Evolutionary conservation across 768 basidiomycete species (phyloP).

Genomic region (Russula griseocarnosa): DNA sequence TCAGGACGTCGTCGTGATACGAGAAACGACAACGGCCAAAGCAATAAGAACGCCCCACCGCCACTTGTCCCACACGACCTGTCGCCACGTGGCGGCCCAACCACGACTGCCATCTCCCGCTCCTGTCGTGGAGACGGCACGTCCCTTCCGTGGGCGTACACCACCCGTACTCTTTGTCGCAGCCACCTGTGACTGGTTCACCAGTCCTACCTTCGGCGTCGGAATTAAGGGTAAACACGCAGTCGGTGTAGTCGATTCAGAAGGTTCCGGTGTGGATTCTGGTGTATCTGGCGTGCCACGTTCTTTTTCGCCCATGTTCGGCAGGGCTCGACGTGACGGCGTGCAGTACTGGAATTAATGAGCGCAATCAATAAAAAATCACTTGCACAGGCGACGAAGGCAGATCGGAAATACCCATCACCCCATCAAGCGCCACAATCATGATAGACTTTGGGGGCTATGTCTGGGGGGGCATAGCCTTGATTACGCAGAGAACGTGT

Average conservation of each 20-base stretch:
- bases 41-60: conserved; percentile 76
- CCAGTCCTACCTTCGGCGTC: conserved; percentile 27
- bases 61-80: conserved; percentile 79
- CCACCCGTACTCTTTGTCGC: conserved; percentile 17
- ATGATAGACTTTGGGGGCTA: conserved; percentile 5
- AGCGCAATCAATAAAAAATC: conserved; percentile 23
- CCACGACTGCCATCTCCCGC: conserved; percentile 37
- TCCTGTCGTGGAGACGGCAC: conserved; percentile 26
- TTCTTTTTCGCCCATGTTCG: conserved; percentile 90
- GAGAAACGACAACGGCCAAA: conserved; percentile 71
- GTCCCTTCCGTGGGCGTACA: conserved; percentile 26
- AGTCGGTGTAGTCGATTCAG: conserved; percentile 25
- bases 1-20: conserved; percentile 52
- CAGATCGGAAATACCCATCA: conserved; percentile 5
- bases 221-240: conserved; percentile 27
- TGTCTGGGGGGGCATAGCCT: conserved; percentile 9
- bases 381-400: neutral
- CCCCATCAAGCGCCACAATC: conserved; percentile 7
- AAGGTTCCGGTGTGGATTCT: conserved; percentile 16
- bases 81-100: conserved; percentile 59
- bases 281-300: conserved; percentile 46
- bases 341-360: conserved; percentile 58
- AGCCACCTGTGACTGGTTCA: conserved; percentile 5
- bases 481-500: neutral
- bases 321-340: conserved; percentile 63